phyloP scores from a whole-genome alignment of 306 rosid species.

The Arachis stenosperma region DNA sequence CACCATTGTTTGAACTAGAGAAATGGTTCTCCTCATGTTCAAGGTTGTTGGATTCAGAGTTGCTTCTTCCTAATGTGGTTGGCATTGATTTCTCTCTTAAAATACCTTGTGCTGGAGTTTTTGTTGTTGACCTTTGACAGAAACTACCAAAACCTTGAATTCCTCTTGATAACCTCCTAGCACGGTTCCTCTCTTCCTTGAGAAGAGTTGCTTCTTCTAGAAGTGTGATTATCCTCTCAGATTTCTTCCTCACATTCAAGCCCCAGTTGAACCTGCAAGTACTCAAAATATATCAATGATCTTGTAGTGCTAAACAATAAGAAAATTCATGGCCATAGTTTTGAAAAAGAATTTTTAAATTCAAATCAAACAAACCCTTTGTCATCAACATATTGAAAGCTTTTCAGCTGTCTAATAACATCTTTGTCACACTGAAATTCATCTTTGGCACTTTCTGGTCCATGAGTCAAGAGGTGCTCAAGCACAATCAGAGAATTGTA shows the following conservation, averaged over 20 bases:
- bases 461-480: constrained; percentile 87
- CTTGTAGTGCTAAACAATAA: constrained; percentile 5
- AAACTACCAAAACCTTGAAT: constrained; percentile 95
- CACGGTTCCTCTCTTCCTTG: constrained; percentile 77
- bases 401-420: constrained; percentile 60
- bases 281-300: constrained; percentile 3
- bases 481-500: constrained; percentile 76
- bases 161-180: constrained; percentile 78
- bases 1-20: constrained; percentile 29
- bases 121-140: constrained; percentile 44
- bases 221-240: constrained; percentile 66
- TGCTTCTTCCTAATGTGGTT: constrained; percentile 46
- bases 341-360: not conserved
- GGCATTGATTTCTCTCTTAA: constrained; percentile 55
- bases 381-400: constrained; percentile 74
- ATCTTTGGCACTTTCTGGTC: constrained; percentile 83
- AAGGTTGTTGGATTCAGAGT: constrained; percentile 47
- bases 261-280: constrained; percentile 93
- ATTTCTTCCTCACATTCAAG: constrained; percentile 74
- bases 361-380: constrained; percentile 51
- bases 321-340: not conserved
- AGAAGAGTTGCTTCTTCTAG: constrained; percentile 66
- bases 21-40: constrained; percentile 51
- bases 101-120: constrained; percentile 47
- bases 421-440: constrained; percentile 75